Base-by-base conservation (phyloP, 208 protist genomes). In the Crithidia sp. region DNA sequence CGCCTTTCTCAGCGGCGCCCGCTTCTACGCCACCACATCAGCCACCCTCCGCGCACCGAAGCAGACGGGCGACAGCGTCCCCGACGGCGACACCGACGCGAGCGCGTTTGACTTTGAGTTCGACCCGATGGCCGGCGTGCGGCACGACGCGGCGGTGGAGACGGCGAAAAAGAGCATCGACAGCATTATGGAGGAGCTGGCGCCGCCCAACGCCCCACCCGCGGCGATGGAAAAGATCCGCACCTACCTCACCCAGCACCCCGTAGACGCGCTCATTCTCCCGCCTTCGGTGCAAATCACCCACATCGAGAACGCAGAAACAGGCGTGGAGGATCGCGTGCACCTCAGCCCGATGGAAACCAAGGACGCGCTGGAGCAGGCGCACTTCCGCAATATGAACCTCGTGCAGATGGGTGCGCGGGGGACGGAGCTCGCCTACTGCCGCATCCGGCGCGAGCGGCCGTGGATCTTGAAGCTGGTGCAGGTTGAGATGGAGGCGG, bases 341-440 rank as follows among this genome's bases (percentile, higher is more conserved):
- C 84, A 82, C 54, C 74, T 92, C n/a, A 90, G 84, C 44, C 87
- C 88, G n/a, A 88, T 83, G 64, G 62, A 81, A 36, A 75, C 91
- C 9, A 78, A 81, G 47, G 89, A 95, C 43, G 93, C 93, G 2
- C 76, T 95, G 62, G 75, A 86, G 76, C 82, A 91, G 66, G 90
- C 93, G 8, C 47, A 85, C 66, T 59, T 85, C 39, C 79, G 82
- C 16, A 67, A 70, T 9, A 82, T 95, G 79, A 87, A 96, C 74
- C 81, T 97, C 9, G 93, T 97, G 45, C 87, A 91, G 76, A 95
- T 97, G 91, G 91, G 87, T 8, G 28, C 68, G 16, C 80, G 83
- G 17, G 74, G 73, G 47, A 84, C 87, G 37, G 93, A 92, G 55
- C 69, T 86, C 0, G 90, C 93, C 28, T 97, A 90, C 81, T 95